Conservation (phyloP, 2,329 filamentous ascomycete genomes). For the Alternaria gaisen region DNA sequence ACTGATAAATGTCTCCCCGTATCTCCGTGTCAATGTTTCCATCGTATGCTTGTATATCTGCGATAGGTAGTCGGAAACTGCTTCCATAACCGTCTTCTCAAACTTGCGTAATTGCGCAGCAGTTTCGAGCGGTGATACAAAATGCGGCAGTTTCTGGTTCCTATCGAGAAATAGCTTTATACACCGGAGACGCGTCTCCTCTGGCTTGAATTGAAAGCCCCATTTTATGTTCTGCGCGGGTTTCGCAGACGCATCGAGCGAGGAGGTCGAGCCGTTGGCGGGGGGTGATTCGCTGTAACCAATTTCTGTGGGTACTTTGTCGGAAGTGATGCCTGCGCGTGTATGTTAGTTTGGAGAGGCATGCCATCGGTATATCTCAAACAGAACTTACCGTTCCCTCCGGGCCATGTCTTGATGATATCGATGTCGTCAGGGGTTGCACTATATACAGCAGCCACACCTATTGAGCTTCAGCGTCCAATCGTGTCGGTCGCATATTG, state of each 20-base stretch:
- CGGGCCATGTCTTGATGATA: conserved; percentile 84
- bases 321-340: conserved; percentile 71
- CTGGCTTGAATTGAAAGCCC: conserved; percentile 84
- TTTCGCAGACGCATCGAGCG: conserved; percentile 31
- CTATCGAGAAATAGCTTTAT: conserved; percentile 87
- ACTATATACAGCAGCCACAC: conserved; percentile 76
- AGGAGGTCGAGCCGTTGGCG: conserved; percentile 6
- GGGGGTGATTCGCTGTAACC: conserved; percentile 55
- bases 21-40: conserved; percentile 76
- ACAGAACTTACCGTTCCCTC: conserved; percentile 69
- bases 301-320: conserved; percentile 85
- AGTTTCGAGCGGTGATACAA: conserved; percentile 79
- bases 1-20: conserved; percentile 81
- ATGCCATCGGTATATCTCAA: neutral
- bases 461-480: conserved; percentile 42
- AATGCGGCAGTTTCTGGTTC: conserved; percentile 81
- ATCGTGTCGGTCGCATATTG: neutral
- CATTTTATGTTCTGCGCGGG: conserved; percentile 64
- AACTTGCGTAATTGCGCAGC: conserved; percentile 77
- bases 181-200: conserved; percentile 78
- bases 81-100: conserved; percentile 80
- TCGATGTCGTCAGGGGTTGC: conserved; percentile 81
- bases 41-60: conserved; percentile 81
- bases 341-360: conserved; percentile 18
- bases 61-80: conserved; percentile 80